Evolutionary conservation across 2,329 filamentous ascomycete species (phyloP).

Genomic region (Alternaria novae-zelandiae): DNA sequence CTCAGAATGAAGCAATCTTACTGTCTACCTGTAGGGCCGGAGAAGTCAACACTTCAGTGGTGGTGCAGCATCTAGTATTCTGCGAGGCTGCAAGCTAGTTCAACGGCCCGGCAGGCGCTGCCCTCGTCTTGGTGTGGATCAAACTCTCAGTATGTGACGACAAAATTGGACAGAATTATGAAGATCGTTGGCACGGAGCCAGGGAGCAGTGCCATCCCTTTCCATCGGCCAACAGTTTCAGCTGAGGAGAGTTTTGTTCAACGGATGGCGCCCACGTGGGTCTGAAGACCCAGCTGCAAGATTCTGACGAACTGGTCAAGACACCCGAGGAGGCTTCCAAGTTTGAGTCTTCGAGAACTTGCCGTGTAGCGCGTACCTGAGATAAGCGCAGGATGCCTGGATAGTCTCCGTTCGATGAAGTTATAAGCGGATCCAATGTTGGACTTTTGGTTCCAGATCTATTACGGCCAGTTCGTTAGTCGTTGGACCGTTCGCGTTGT

Average conservation of each 20-base stretch:
- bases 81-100: slow-evolving; percentile 22
- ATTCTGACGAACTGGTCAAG: neutral
- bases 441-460: neutral
- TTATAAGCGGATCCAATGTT: neutral
- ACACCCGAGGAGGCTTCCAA: neutral
- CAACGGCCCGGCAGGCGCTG: slow-evolving; percentile 30
- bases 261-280: slow-evolving; percentile 7
- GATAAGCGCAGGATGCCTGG: neutral
- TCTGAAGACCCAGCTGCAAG: slow-evolving; percentile 5
- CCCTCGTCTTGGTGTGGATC: slow-evolving; percentile 5
- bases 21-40: slow-evolving; percentile 27
- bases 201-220: slow-evolving; percentile 12
- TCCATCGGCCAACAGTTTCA: slow-evolving; percentile 20
- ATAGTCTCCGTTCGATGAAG: neutral
- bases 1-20: slow-evolving; percentile 19
- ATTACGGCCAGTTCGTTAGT: neutral
- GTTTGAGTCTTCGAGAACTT: slow-evolving; percentile 1
- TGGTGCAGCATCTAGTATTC: slow-evolving; percentile 8
- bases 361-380: slow-evolving; percentile 7
- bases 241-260: slow-evolving; percentile 4
- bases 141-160: slow-evolving; percentile 15
- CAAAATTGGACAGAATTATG: slow-evolving; percentile 11
- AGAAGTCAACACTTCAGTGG: slow-evolving; percentile 20
- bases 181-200: slow-evolving; percentile 19
- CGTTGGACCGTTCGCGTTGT: neutral